phyloP scores from a whole-genome alignment of 495 filamentous ascomycete genomes.

The Apiosordaria backusii region DNA sequence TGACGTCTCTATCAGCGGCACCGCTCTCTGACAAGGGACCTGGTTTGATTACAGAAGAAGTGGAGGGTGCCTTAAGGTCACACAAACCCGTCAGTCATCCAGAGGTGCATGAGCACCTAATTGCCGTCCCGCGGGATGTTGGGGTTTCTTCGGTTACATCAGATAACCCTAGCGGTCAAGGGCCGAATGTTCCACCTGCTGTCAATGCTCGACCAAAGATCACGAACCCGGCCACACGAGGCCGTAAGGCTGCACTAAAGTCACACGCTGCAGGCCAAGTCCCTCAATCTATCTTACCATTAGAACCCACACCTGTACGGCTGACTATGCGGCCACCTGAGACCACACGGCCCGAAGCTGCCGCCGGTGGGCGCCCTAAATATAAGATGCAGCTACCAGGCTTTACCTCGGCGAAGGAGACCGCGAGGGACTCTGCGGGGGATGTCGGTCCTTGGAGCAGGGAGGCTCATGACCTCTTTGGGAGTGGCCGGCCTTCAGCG shows the following conservation, averaged over 20 bases:
- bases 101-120: constrained; percentile 7
- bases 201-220: constrained; percentile 18
- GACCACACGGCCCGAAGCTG: constrained; percentile 9
- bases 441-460: constrained; percentile 52
- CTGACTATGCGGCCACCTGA: constrained; percentile 7
- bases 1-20: not conserved
- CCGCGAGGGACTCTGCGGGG: not conserved
- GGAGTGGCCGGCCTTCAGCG: constrained; percentile 35
- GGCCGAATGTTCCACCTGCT: not conserved
- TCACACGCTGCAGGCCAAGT: constrained; percentile 46
- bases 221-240: constrained; percentile 47
- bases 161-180: not conserved
- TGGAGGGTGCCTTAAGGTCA: not conserved
- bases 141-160: not conserved
- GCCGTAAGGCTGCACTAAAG: constrained; percentile 47
- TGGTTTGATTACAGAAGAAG: not conserved
- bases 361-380: constrained; percentile 24
- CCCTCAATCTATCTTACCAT: constrained; percentile 38
- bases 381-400: constrained; percentile 33
- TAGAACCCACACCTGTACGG: constrained; percentile 19
- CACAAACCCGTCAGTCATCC: constrained; percentile 3
- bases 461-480: constrained; percentile 51
- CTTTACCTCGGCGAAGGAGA: constrained; percentile 34
- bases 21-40: not conserved
- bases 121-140: not conserved